Percentiles rank a stretch among this genome's conserved stretches.
phyloP scores from a whole-genome alignment of 306 rosid species.

The Styphnolobium japonicum region DNA sequence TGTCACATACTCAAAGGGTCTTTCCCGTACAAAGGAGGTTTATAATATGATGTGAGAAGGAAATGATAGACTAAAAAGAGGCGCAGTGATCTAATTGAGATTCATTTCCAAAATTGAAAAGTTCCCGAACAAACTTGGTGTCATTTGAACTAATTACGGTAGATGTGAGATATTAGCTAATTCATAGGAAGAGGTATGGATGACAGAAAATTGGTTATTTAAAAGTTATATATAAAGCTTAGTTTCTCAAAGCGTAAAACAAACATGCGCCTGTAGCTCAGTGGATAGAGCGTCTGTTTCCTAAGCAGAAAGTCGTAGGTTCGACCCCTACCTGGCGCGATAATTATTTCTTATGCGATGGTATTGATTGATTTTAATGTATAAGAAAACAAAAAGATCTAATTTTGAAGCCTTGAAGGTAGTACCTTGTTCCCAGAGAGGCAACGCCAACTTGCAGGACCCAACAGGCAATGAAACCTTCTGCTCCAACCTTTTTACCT shows the following conservation, averaged over 20 bases:
- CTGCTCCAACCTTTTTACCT: slow-evolving; percentile 45
- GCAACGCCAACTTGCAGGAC: slow-evolving; percentile 69
- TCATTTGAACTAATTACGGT: no score
- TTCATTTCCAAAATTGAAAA: no score
- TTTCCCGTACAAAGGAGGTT: no score
- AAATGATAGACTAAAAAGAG: no score
- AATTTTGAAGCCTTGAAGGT: no score
- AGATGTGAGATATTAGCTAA: neutral
- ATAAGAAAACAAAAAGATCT: no score
- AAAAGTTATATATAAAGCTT: no score
- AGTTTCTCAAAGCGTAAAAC: fast-evolving
- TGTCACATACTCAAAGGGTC: no score
- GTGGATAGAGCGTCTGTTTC: slow-evolving; percentile 68
- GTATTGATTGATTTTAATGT: neutral
- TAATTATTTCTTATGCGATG: neutral
- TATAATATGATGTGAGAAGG: no score
- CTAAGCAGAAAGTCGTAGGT: slow-evolving; percentile 62
- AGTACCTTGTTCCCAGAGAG: slow-evolving; percentile 91
- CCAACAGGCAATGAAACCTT: slow-evolving; percentile 75
- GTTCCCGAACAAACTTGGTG: no score
- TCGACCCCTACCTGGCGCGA: slow-evolving; percentile 50
- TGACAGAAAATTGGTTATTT: neutral
- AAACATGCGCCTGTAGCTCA: slow-evolving; percentile 48
- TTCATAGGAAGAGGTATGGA: neutral
- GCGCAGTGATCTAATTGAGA: no score